Conservation (phyloP, 371 early-diverging fungal species). For the Rhizomucor miehei region DNA sequence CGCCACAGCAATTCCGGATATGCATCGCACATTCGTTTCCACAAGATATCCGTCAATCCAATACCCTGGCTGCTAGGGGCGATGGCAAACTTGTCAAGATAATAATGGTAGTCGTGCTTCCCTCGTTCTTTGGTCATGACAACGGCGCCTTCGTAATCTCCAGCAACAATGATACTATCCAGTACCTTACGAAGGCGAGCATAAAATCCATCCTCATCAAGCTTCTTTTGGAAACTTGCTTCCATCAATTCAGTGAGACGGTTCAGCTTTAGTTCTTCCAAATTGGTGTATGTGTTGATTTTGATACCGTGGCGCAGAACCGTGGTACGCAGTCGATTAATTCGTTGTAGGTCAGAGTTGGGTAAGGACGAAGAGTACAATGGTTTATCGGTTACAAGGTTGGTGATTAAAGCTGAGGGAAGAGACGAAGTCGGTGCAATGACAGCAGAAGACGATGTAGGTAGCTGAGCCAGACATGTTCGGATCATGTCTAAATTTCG, state of each 20-base stretch:
- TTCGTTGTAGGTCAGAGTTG: slow-evolving; percentile 11
- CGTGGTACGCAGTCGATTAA: slow-evolving; percentile 56
- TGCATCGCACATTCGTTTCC: slow-evolving; percentile 73
- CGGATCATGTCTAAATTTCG: slow-evolving; percentile 32
- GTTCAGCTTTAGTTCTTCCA: slow-evolving; percentile 51
- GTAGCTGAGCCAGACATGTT: slow-evolving; percentile 30
- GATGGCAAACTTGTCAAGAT: slow-evolving; percentile 94
- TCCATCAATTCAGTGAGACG: slow-evolving; percentile 69
- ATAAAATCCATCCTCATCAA: slow-evolving; percentile 61
- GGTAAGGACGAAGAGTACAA: slow-evolving; percentile 50
- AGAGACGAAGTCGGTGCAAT: slow-evolving; percentile 40
- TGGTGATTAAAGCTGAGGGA: slow-evolving; percentile 41
- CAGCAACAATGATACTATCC: slow-evolving; percentile 75
- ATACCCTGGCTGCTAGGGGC: slow-evolving; percentile 86
- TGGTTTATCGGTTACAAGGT: slow-evolving; percentile 51
- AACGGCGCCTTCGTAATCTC: slow-evolving; percentile 72
- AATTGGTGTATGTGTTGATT: slow-evolving; percentile 47
- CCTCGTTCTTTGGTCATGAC: slow-evolving; percentile 34
- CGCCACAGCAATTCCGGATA: slow-evolving; percentile 85
- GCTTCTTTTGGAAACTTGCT: slow-evolving; percentile 70
- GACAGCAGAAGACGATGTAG: slow-evolving; percentile 42
- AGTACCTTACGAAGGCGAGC: slow-evolving; percentile 55
- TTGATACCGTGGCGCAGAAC: slow-evolving; percentile 78
- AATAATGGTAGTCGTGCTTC: slow-evolving; percentile 31
- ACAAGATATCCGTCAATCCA: slow-evolving; percentile 91